Evolutionary conservation across 2,329 filamentous ascomycete genomes (phyloP).

Genomic region (Neopestalotiopsis sp.): DNA sequence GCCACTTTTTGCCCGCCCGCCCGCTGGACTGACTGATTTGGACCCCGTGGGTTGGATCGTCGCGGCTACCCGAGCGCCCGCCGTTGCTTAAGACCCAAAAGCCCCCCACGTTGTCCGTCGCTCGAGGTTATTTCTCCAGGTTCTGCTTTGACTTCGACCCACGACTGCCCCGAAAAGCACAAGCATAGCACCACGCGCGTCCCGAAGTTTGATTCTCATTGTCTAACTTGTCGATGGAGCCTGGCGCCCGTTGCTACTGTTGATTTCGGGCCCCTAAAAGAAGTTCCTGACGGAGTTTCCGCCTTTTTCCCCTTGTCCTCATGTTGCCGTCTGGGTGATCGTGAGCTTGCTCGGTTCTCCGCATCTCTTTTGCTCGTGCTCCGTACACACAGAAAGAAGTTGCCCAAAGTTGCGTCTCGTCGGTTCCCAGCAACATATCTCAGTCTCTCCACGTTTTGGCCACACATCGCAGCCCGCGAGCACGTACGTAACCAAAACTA

Average conservation of each 20-base stretch:
- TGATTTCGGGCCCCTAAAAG: too few relatives aligned
- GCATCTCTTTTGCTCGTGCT: neutral
- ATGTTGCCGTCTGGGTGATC: too few relatives aligned
- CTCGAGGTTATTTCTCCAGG: slow-evolving; percentile 17
- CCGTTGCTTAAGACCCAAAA: slow-evolving; percentile 15
- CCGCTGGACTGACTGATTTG: too few relatives aligned
- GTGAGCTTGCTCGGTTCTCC: too few relatives aligned
- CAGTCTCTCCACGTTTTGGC: neutral
- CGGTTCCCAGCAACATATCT: neutral
- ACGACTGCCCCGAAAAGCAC: neutral
- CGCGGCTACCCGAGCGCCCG: slow-evolving; percentile 16
- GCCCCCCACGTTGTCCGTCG: slow-evolving; percentile 17
- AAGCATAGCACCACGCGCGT: slow-evolving; percentile 14
- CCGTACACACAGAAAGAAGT: neutral
- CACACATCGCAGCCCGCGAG: neutral
- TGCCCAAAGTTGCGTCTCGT: neutral
- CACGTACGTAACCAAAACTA: slow-evolving; percentile 4
- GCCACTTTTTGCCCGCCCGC: neutral
- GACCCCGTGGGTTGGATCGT: slow-evolving; percentile 18
- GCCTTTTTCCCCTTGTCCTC: too few relatives aligned
- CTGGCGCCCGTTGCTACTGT: too few relatives aligned
- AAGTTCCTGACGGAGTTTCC: too few relatives aligned
- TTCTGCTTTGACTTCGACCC: slow-evolving; percentile 18
- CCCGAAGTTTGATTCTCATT: slow-evolving; percentile 1
- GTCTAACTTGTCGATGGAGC: too few relatives aligned